These are phyloP conservation scores for Xylaria sp. DNA, from an alignment of 2,329 filamentous ascomycete species.

Conservation along the genomic window DNA sequence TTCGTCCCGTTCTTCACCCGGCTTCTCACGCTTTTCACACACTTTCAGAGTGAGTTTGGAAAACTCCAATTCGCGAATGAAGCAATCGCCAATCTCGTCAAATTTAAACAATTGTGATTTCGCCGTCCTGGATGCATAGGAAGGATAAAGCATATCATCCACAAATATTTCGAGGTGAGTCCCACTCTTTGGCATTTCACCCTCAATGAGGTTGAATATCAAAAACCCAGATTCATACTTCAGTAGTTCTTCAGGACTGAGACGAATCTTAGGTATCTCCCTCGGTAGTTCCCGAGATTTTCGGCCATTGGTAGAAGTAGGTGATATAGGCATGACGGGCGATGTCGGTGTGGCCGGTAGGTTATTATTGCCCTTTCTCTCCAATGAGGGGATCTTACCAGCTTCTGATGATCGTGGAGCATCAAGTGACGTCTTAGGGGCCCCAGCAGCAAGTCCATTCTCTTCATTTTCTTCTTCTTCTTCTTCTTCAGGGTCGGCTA, in stretches of 20 bases:
- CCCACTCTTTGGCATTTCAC: constrained; percentile 79
- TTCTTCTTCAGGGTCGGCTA: constrained; percentile 90
- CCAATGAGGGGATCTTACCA: constrained; percentile 57
- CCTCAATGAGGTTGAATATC: constrained; percentile 94
- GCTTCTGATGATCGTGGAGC: constrained; percentile 52
- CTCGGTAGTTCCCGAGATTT: constrained; percentile 64
- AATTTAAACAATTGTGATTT: constrained; percentile 76
- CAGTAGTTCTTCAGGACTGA: constrained; percentile 82
- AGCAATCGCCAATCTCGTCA: constrained; percentile 93
- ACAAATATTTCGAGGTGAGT: constrained; percentile 88
- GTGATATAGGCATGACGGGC: constrained; percentile 57
- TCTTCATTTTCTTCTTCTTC: constrained; percentile 66
- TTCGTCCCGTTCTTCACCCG: constrained; percentile 71
- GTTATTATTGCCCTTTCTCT: constrained; percentile 45
- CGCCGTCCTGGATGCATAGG: constrained; percentile 83
- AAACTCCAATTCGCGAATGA: constrained; percentile 96
- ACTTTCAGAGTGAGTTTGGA: constrained; percentile 91
- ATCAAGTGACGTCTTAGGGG: constrained; percentile 46
- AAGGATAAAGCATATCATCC: constrained; percentile 93
- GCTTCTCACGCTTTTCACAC: constrained; percentile 80
- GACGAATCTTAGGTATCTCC: constrained; percentile 77
- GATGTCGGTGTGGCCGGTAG: constrained; percentile 47
- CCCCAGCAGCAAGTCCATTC: constrained; percentile 45
- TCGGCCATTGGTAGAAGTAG: constrained; percentile 50
- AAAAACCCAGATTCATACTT: constrained; percentile 91